These are phyloP conservation scores for Tetratostichococcus sp. DNA, from an alignment of 139 green algal species.

Conservation along the genomic window DNA sequence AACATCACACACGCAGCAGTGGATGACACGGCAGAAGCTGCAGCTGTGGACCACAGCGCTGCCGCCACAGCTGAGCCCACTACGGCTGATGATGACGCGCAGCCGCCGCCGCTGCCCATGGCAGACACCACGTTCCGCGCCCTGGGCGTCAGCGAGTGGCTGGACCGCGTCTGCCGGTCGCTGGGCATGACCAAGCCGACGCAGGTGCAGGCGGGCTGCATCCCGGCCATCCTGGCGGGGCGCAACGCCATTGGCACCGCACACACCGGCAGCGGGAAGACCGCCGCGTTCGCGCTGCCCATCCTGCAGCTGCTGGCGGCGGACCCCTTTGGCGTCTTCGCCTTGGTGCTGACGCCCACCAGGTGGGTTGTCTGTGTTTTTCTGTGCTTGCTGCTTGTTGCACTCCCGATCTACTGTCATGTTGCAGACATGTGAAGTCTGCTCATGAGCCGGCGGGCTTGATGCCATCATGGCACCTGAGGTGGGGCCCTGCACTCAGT, in stretches of 20 bases:
- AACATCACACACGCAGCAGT: too few relatives aligned
- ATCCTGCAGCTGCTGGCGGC: conserved; percentile 84
- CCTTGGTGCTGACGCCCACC: conserved; percentile 88
- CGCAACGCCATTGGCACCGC: conserved; percentile 86
- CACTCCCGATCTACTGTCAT: too few relatives aligned
- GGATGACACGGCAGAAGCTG: background rate
- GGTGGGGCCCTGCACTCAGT: too few relatives aligned
- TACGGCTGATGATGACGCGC: background rate
- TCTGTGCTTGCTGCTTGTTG: too few relatives aligned
- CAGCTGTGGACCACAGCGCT: background rate
- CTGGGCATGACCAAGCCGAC: conserved; percentile 59
- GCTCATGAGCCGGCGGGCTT: too few relatives aligned
- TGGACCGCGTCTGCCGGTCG: conserved; percentile 42
- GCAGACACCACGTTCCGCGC: conserved; percentile 43
- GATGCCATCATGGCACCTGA: too few relatives aligned
- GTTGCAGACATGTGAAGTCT: too few relatives aligned
- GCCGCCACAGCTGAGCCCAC: background rate
- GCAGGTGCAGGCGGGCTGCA: conserved; percentile 73
- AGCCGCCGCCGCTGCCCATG: background rate
- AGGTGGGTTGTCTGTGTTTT: too few relatives aligned
- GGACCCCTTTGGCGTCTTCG: conserved; percentile 91
- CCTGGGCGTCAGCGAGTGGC: conserved; percentile 79
- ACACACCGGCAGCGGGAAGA: conserved; percentile 95
- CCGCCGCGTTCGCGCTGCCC: conserved; percentile 94
- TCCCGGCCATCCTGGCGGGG: conserved; percentile 79